Evolutionary conservation across 345 rosid genomes (phyloP).

Genomic region (Gossypium stocksii): DNA sequence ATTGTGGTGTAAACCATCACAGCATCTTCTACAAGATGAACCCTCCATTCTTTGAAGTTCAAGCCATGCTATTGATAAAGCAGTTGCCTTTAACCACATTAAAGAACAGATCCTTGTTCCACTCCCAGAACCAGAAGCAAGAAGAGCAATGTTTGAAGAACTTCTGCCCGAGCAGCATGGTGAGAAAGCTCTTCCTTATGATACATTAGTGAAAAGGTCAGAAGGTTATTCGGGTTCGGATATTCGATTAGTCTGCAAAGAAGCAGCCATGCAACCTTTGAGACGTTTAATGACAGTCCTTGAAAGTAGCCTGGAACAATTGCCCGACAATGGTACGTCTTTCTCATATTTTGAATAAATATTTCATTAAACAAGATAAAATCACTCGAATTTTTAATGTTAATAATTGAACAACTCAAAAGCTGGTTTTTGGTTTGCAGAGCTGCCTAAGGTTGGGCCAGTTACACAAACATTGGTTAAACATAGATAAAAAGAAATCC

Average conservation of each 20-base stretch:
- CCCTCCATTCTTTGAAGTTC: not conserved
- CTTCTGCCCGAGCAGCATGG: constrained; percentile 54
- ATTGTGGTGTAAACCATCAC: not conserved
- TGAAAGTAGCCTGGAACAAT: constrained; percentile 53
- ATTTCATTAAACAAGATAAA: not conserved
- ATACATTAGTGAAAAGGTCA: constrained; percentile 63
- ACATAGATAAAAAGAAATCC: not conserved
- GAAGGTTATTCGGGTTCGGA: constrained; percentile 95
- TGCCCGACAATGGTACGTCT: constrained; percentile 73
- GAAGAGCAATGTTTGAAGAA: constrained; percentile 87
- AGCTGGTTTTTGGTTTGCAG: constrained; percentile 35
- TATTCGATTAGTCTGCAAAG: constrained; percentile 82
- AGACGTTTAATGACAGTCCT: constrained; percentile 66
- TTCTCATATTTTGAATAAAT: not conserved
- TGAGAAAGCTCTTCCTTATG: constrained; percentile 66
- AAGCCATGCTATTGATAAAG: not conserved
- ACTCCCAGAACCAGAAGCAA: constrained; percentile 91
- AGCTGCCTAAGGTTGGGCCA: constrained; percentile 78
- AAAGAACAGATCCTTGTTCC: constrained; percentile 80
- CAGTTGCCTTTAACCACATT: constrained; percentile 33
- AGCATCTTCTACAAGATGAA: not conserved
- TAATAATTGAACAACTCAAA: not conserved
- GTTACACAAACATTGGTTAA: constrained; percentile 23
- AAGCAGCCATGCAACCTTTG: constrained; percentile 93
- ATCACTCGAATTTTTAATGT: not conserved